A percentile compares a stretch with the other conserved stretches of the same genome.
Evolutionary conservation across 208 protist genomes (phyloP).

Genomic region (Acanthamoeba royreba): DNA sequence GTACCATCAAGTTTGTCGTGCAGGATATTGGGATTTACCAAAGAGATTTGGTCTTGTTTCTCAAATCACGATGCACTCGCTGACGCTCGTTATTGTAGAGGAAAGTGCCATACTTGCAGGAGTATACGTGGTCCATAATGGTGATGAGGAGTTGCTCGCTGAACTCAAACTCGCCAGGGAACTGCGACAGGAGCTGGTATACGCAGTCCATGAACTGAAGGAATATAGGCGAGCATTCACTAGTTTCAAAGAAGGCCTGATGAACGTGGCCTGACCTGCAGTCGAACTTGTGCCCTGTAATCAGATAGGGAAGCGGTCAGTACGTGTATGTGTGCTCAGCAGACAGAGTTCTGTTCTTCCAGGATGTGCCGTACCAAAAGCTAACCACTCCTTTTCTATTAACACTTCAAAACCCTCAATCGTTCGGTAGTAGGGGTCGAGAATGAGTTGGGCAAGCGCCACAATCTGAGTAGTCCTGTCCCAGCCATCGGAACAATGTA

Average conservation of each 20-base stretch:
- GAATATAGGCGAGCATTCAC: slow-evolving; percentile 72
- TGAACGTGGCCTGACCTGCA: slow-evolving; percentile 61
- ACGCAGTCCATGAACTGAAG: slow-evolving; percentile 80
- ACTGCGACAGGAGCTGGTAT: slow-evolving; percentile 62
- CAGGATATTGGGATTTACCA: too few species aligned
- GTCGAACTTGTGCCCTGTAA: slow-evolving; percentile 82
- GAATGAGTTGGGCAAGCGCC: slow-evolving; percentile 84
- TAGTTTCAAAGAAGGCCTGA: neutral
- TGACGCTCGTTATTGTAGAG: slow-evolving; percentile 51
- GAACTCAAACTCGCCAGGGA: slow-evolving; percentile 68
- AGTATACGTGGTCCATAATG: slow-evolving; percentile 69
- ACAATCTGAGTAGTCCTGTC: slow-evolving; percentile 89
- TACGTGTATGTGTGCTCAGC: neutral
- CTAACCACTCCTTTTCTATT: slow-evolving; percentile 93
- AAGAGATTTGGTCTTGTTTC: slow-evolving; percentile 31
- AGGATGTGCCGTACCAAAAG: slow-evolving; percentile 79
- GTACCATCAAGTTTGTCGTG: neutral
- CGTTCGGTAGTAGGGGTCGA: slow-evolving; percentile 93
- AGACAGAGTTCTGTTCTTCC: too few species aligned
- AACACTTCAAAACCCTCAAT: slow-evolving; percentile 78
- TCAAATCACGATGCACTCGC: slow-evolving; percentile 10
- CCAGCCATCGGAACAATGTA: slow-evolving; percentile 87
- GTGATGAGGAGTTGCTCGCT: slow-evolving; percentile 68
- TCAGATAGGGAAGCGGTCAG: neutral
- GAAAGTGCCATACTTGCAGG: slow-evolving; percentile 59